phyloP scores from a whole-genome alignment of 306 rosid species.

The Cyamopsis tetragonoloba region DNA sequence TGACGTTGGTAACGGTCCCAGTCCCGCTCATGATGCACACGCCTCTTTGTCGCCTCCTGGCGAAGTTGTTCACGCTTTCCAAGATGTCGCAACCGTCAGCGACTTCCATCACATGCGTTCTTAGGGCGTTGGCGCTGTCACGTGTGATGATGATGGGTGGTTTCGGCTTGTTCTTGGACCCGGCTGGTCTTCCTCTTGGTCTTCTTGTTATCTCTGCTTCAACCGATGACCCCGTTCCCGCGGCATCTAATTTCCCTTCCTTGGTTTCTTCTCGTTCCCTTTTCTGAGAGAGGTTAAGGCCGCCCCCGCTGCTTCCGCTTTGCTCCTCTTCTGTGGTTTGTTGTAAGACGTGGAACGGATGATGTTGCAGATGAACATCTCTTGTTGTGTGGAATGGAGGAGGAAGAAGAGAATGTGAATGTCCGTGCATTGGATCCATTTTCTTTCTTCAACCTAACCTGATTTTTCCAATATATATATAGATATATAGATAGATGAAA shows the following conservation, averaged over 20 bases:
- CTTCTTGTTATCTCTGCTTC: slow-evolving; percentile 59
- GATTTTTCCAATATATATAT: too few relatives aligned
- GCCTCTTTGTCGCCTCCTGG: slow-evolving; percentile 76
- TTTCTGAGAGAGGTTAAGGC: slow-evolving; percentile 44
- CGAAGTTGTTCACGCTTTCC: slow-evolving; percentile 65
- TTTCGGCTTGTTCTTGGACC: slow-evolving; percentile 80
- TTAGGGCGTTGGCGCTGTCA: slow-evolving; percentile 79
- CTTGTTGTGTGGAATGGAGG: slow-evolving; percentile 72
- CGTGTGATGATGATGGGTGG: slow-evolving; percentile 82
- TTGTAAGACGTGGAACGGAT: slow-evolving; percentile 32
- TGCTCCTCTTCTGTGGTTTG: slow-evolving; percentile 65
- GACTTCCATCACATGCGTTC: slow-evolving; percentile 80
- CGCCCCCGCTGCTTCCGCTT: slow-evolving; percentile 59
- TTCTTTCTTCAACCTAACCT: too few relatives aligned
- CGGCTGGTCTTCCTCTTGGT: slow-evolving; percentile 74
- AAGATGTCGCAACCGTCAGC: slow-evolving; percentile 71
- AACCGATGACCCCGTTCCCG: too few relatives aligned
- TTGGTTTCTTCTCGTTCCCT: slow-evolving; percentile 55
- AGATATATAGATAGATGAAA: neutral
- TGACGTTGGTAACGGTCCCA: slow-evolving; percentile 73
- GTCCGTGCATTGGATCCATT: slow-evolving; percentile 65
- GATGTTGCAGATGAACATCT: slow-evolving; percentile 73
- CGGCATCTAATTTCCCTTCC: slow-evolving; percentile 33
- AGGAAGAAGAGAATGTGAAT: slow-evolving; percentile 86
- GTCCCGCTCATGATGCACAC: slow-evolving; percentile 83